These are phyloP conservation scores for Saturnispora besseyi DNA, from an alignment of 805 yeast species.

Conservation along the genomic window DNA sequence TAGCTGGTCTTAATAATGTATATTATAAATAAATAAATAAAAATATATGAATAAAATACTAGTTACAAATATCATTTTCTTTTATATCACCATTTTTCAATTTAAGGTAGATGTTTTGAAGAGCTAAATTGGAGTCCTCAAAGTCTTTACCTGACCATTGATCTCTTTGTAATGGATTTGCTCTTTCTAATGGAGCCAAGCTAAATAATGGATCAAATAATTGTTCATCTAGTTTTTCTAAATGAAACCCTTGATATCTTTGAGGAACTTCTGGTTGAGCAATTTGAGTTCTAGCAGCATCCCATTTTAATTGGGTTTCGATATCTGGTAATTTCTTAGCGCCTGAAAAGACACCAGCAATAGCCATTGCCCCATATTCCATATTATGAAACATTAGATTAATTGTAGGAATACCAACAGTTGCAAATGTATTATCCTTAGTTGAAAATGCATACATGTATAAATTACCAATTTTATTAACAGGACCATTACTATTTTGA, in stretches of 20 bases:
- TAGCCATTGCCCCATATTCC: constrained; percentile 45
- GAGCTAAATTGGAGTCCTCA: constrained; percentile 10
- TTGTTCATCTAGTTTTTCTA: constrained; percentile 10
- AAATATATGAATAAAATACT: background rate
- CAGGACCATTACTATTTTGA: constrained; percentile 4
- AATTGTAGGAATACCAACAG: constrained; percentile 34
- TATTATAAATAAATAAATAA: background rate
- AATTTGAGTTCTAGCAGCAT: constrained; percentile 11
- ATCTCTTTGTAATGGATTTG: constrained; percentile 11
- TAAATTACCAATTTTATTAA: constrained; percentile 18
- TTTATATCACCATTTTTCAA: constrained; percentile 7
- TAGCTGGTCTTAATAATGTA: background rate
- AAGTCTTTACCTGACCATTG: constrained; percentile 8
- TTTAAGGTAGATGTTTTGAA: constrained; percentile 10
- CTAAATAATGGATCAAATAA: constrained; percentile 13
- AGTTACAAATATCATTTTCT: constrained; percentile 8
- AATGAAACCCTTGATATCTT: constrained; percentile 10
- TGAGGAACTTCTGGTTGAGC: constrained; percentile 15
- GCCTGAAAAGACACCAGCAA: constrained; percentile 49
- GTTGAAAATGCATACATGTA: constrained; percentile 30
- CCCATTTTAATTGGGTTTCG: constrained; percentile 32
- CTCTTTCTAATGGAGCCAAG: constrained; percentile 14
- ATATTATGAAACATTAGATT: constrained; percentile 40
- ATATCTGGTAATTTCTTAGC: constrained; percentile 31
- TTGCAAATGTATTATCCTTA: constrained; percentile 36